Evolutionary conservation across 2,329 filamentous ascomycete species (phyloP).

Genomic region (Leptographium wingfieldii): DNA sequence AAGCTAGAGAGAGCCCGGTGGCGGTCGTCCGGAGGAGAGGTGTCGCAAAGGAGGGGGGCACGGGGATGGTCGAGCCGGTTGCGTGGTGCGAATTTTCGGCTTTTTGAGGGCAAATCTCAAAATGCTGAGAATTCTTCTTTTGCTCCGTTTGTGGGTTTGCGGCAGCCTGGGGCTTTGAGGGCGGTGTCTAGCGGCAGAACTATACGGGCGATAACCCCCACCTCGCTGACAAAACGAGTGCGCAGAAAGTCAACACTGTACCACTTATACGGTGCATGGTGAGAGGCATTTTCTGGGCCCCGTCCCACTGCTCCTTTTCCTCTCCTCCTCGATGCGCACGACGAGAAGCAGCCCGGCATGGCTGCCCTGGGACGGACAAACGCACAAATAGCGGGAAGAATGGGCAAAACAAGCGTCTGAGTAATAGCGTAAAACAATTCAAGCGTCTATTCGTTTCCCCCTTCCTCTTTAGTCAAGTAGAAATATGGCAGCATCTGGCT

Average conservation of each 20-base stretch:
- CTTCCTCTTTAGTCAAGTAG: background rate
- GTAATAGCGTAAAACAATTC: background rate
- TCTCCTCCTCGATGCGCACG: too few relatives aligned
- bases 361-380: background rate
- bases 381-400: background rate
- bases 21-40: background rate
- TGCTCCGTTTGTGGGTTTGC: slow-evolving; percentile 9
- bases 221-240: too few relatives aligned
- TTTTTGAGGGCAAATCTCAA: slow-evolving; percentile 1
- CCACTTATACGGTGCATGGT: too few relatives aligned
- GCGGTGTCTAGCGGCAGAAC: slow-evolving; percentile 8
- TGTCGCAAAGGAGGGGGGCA: background rate
- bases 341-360: too few relatives aligned
- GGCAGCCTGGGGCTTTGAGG: background rate
- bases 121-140: slow-evolving; percentile 4
- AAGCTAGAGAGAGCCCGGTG: background rate
- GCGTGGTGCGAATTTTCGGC: background rate
- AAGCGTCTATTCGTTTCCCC: background rate
- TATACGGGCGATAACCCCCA: too few relatives aligned
- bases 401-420: background rate
- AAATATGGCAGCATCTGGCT: background rate
- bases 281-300: too few relatives aligned
- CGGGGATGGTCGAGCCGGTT: background rate
- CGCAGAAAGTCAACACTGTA: too few relatives aligned
- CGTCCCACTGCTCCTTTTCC: too few relatives aligned